Conservation (phyloP, 208 protist genomes). For the Acanthamoeba healyi region DNA sequence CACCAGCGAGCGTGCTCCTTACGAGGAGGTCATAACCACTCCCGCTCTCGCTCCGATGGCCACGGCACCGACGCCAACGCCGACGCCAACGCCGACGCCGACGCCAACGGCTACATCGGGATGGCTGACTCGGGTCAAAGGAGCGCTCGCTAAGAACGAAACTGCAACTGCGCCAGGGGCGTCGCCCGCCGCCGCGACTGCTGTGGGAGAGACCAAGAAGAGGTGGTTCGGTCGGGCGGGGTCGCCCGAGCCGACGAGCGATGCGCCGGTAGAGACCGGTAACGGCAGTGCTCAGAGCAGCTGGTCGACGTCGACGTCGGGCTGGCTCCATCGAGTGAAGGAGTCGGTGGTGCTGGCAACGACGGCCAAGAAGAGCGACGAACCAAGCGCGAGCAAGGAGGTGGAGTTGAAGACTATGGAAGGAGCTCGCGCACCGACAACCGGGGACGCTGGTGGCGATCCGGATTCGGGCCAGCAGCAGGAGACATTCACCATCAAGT, state of each 20-base stretch:
- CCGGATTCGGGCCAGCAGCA: not conserved
- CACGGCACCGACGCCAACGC: not conserved
- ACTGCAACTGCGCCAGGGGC: not conserved
- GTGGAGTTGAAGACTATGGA: slow-evolving; percentile 11
- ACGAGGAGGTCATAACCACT: not conserved
- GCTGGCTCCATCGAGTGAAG: slow-evolving; percentile 57
- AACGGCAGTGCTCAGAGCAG: too few species aligned
- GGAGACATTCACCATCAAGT: slow-evolving; percentile 27
- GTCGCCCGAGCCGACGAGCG: not conserved
- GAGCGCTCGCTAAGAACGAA: not conserved
- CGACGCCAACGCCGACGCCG: too few species aligned
- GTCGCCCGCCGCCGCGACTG: not conserved
- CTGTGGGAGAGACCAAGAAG: not conserved
- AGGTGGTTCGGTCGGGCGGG: not conserved
- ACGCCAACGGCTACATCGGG: not conserved
- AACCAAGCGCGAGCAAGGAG: not conserved
- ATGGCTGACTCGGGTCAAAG: slow-evolving; percentile 25
- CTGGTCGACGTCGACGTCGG: too few species aligned
- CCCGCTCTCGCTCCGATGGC: too few species aligned
- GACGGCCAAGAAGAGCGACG: not conserved
- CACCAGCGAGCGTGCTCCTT: too few species aligned
- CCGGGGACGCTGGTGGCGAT: not conserved
- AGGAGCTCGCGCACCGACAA: not conserved
- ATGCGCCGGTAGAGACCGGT: not conserved
- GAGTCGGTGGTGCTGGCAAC: slow-evolving; percentile 10